Conservation (phyloP, 1,284 basidiomycete species). For the Porogramme epimiltina region DNA sequence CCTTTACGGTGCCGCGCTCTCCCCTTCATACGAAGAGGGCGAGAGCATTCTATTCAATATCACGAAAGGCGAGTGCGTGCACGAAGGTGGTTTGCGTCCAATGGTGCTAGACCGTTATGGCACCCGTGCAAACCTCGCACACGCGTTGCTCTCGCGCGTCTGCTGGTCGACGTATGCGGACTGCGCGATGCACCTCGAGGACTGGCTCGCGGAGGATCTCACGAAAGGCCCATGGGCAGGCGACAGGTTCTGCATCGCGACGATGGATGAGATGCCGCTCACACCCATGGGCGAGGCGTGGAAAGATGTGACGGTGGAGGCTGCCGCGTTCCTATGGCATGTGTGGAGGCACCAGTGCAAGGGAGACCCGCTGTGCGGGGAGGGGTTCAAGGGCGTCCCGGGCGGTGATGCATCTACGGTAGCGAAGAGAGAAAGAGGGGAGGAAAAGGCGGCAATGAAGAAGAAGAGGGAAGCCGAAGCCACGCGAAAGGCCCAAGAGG, state of each 20-base stretch:
- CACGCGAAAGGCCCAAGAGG: too few species aligned
- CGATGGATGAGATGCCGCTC: background rate
- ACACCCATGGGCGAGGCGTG: background rate
- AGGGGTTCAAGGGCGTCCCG: too few species aligned
- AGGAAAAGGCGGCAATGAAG: too few species aligned
- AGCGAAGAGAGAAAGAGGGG: too few species aligned
- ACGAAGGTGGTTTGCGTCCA: constrained; percentile 4
- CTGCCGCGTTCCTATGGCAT: constrained; percentile 3
- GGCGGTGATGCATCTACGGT: too few species aligned
- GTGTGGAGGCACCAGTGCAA: constrained; percentile 3
- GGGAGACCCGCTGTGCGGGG: too few species aligned
- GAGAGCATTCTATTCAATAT: constrained; percentile 13
- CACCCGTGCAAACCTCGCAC: constrained; percentile 14
- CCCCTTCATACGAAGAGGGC: constrained; percentile 1
- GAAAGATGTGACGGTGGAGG: constrained; percentile 9
- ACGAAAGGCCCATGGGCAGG: constrained; percentile 9
- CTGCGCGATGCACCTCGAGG: background rate
- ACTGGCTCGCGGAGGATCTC: background rate
- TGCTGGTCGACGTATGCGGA: constrained; percentile 1
- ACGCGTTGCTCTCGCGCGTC: constrained; percentile 5
- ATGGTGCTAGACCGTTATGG: too few species aligned
- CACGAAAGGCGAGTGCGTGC: constrained; percentile 10
- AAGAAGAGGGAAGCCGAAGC: too few species aligned
- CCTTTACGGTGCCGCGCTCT: constrained; percentile 4
- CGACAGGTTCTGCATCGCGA: constrained; percentile 11